Base-by-base conservation (phyloP, 2,329 filamentous ascomycete genomes). In the Ambrosiella xylebori region DNA sequence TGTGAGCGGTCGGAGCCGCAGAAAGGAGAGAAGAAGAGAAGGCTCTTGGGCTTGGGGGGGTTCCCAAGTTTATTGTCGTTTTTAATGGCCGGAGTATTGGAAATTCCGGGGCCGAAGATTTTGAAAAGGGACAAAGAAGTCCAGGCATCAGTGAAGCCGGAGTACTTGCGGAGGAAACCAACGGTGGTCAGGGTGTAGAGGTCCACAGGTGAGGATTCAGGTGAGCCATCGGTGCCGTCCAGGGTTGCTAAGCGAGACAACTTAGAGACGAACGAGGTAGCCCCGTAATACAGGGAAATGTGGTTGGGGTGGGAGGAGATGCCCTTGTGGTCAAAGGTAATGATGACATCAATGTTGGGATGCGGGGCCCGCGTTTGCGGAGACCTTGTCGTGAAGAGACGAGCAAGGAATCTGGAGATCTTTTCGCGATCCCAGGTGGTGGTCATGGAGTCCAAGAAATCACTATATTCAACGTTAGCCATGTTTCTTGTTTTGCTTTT, bases 261-360 rank as follows among this genome's bases (percentile, higher is more conserved):
- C 7, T 74, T 70, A 56, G 76, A 72, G 57, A 94, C 69, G 68
- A 95, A 97, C 54, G 78, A 70, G 51, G 80, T 78, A 6, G 88
- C 87, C 59, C 91, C 93, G 68, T 86, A 78, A 72, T 89, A 89
- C 7, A 97, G 79, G 5, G 89, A 89, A 62, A 86, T 85, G 73
- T 98, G 93, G 74, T 98, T 98, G 19, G 89, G 88, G 70, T 98
- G 93, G 49, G 80, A 80, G 60, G 88, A 95, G 54, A 98, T 77
- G 60, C 93, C 93, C 54, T 71, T 63, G n/a, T 70, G 67, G 72
- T 98, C 93, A 67, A 98, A 98, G 37, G 93, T 98, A 63, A 98
- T 75, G 64, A 98, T 77, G 36, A 85, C 78, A 70, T 95, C 88
- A 66, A 95, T 88, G 56, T 73, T 76, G 55, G 76, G 73, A 1